Conservation (phyloP, 169 alveolate genomes). For the Cyclospora cayetanensis region DNA sequence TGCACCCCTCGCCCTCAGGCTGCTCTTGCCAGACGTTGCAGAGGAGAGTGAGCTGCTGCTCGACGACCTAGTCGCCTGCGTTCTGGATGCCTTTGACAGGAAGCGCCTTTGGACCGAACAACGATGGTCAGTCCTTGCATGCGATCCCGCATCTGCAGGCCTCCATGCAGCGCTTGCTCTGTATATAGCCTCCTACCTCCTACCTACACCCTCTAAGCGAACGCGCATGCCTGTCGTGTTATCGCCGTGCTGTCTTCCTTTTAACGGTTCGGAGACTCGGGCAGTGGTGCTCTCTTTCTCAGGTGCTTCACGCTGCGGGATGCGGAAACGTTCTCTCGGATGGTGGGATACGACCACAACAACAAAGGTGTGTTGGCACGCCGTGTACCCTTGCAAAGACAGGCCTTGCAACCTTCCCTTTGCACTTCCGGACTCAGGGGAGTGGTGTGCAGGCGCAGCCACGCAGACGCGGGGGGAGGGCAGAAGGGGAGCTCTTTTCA, state of each 20-base stretch:
- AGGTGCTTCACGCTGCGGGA: conserved; percentile 47
- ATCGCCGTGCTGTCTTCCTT: too few relatives aligned
- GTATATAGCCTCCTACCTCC: too few relatives aligned
- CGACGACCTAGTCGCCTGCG: conserved; percentile 83
- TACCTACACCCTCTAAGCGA: neutral
- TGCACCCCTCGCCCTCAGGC: conserved; percentile 40
- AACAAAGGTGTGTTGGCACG: neutral
- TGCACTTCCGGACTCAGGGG: too few relatives aligned
- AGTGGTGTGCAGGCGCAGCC: too few relatives aligned
- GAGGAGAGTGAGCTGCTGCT: conserved; percentile 76
- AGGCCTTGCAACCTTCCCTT: too few relatives aligned
- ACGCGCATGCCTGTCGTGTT: too few relatives aligned
- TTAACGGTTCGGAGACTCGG: too few relatives aligned
- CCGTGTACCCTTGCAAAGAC: neutral
- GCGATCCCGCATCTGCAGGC: neutral
- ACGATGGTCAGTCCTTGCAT: neutral
- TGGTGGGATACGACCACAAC: conserved; percentile 10
- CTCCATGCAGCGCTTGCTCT: neutral
- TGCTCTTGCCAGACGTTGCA: conserved; percentile 1
- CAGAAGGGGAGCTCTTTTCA: too few relatives aligned
- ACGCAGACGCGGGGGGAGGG: too few relatives aligned
- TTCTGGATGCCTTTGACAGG: conserved; percentile 79
- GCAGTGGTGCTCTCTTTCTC: neutral
- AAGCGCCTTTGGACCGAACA: conserved; percentile 77
- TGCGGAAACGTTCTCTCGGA: conserved; percentile 32